These are phyloP conservation scores for Pachyrhizus erosus DNA, from an alignment of 306 rosid species.

Conservation along the genomic window DNA sequence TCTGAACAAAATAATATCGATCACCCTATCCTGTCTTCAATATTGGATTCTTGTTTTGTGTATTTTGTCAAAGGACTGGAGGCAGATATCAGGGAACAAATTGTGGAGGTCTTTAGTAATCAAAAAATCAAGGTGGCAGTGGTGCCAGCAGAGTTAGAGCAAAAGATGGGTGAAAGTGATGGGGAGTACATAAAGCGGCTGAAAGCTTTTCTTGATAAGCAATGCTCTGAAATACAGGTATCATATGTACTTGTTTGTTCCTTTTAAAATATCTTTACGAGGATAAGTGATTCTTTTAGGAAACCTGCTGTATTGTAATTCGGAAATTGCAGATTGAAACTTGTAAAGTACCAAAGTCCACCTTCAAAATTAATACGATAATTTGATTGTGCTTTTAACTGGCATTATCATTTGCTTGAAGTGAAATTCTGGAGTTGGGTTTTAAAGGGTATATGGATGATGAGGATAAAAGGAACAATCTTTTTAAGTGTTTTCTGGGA, in stretches of 20 bases:
- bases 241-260: conserved; percentile 23
- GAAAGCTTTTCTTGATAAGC: conserved; percentile 80
- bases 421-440: conserved; percentile 18
- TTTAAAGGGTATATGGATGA: not conserved
- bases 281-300: conserved; percentile 8
- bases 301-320: not conserved
- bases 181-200: conserved; percentile 76
- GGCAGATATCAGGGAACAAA: conserved; percentile 68
- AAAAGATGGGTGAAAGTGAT: conserved; percentile 72
- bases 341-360: conserved; percentile 7
- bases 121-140: conserved; percentile 81
- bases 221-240: conserved; percentile 90
- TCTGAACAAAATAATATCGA: conserved; percentile 59
- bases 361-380: conserved; percentile 1
- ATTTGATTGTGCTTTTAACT: not conserved
- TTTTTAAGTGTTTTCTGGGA: conserved; percentile 6
- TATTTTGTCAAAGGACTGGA: conserved; percentile 60
- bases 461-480: not conserved
- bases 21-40: conserved; percentile 72
- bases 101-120: conserved; percentile 70
- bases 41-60: conserved; percentile 68
- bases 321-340: conserved; percentile 8
- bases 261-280: conserved; percentile 16
- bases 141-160: conserved; percentile 88
- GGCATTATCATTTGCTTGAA: not conserved